Conservation (phyloP, 768 basidiomycete species). For the Boletales sp. region DNA sequence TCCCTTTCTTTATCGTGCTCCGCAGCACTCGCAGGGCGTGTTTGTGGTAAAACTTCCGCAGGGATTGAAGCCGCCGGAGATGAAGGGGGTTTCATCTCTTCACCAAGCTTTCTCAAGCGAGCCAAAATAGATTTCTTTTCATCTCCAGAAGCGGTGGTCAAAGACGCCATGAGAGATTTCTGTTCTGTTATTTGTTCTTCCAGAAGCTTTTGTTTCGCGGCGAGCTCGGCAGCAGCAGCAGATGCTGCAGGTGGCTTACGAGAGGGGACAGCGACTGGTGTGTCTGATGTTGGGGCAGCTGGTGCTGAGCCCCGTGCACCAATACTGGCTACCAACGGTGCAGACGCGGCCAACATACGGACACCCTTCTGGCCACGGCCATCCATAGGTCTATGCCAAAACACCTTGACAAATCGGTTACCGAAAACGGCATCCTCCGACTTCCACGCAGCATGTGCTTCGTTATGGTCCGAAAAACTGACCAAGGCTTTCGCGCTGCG, state of each 20-base stretch:
- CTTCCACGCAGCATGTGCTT: conserved; percentile 89
- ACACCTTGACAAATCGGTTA: conserved; percentile 92
- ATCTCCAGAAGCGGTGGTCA: conserved; percentile 58
- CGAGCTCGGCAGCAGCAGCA: conserved; percentile 48
- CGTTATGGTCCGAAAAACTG: conserved; percentile 77
- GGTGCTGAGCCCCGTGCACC: conserved; percentile 48
- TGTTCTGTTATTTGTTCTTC: conserved; percentile 87
- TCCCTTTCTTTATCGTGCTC: conserved; percentile 56
- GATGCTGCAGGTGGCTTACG: conserved; percentile 39
- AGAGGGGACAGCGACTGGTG: conserved; percentile 22
- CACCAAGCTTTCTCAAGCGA: conserved; percentile 68
- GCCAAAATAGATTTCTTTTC: conserved; percentile 82
- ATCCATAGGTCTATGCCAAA: conserved; percentile 93
- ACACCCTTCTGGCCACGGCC: conserved; percentile 82
- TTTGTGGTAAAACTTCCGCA: conserved; percentile 26
- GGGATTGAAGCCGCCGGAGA: conserved; percentile 26
- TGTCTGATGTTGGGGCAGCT: conserved; percentile 27
- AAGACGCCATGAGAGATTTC: conserved; percentile 73
- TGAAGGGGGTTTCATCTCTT: conserved; percentile 61
- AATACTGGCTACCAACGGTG: conserved; percentile 69
- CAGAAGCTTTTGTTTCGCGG: conserved; percentile 69
- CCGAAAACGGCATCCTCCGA: conserved; percentile 93
- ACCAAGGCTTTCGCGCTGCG: conserved; percentile 76
- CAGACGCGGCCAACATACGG: conserved; percentile 78
- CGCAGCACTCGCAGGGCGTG: conserved; percentile 22